These are phyloP conservation scores for Endoconidiophora laricicola DNA, from an alignment of 2,329 filamentous ascomycete species.

Conservation along the genomic window DNA sequence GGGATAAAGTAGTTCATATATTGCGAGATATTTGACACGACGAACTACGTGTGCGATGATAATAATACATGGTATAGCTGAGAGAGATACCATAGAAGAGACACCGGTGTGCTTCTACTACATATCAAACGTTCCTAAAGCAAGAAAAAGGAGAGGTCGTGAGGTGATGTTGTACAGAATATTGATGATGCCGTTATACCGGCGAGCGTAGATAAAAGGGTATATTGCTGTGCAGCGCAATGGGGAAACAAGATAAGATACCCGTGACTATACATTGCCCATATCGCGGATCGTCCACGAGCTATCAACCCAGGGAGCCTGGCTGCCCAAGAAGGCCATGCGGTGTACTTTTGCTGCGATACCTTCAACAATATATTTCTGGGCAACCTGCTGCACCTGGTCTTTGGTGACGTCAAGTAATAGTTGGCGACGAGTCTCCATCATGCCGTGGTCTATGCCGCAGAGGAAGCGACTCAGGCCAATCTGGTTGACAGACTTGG, in stretches of 20 bases:
- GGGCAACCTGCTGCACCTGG: conserved; percentile 65
- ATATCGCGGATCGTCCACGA: conserved; percentile 64
- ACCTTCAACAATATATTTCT: conserved; percentile 61
- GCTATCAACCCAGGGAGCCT: conserved; percentile 59
- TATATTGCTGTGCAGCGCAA: conserved; percentile 9
- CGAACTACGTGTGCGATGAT: not conserved
- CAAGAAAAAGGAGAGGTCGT: conserved; percentile 8
- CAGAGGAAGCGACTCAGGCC: conserved; percentile 75
- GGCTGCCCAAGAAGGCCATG: conserved; percentile 64
- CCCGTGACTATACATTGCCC: conserved; percentile 34
- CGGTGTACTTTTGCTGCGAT: conserved; percentile 43
- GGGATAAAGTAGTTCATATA: not conserved
- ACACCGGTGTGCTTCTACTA: too few species aligned
- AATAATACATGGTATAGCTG: conserved; percentile 5
- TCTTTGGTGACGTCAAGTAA: conserved; percentile 71
- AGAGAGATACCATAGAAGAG: too few species aligned
- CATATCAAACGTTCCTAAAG: conserved; percentile 12
- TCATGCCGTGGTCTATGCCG: conserved; percentile 77
- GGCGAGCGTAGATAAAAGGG: not conserved
- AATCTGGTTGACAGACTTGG: conserved; percentile 70
- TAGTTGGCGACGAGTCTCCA: conserved; percentile 65
- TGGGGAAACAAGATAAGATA: conserved; percentile 1
- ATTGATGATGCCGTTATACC: too few species aligned
- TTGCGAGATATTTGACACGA: not conserved
- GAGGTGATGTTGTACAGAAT: conserved; percentile 8